Conservation (phyloP, 176 grass and related monocot genomes). For the Raddia guianensis region DNA sequence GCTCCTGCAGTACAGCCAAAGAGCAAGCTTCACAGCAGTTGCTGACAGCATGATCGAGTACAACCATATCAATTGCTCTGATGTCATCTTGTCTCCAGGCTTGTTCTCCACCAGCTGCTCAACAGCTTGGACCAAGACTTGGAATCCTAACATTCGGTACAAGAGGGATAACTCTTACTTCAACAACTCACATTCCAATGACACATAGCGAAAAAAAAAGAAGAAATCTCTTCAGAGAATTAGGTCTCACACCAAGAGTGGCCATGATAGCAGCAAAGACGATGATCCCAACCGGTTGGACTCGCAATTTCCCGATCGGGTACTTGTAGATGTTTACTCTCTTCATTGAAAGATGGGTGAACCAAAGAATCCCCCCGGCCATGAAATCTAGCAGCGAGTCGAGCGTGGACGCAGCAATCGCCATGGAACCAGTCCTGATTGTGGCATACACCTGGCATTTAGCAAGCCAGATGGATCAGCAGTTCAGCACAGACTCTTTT, state of each 20-base stretch:
- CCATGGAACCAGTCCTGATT: conserved; percentile 74
- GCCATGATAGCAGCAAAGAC: conserved; percentile 84
- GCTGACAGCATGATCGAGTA: conserved; percentile 88
- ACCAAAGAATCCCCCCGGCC: conserved; percentile 85
- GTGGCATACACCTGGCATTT: conserved; percentile 74
- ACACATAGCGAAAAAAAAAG: background rate
- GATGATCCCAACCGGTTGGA: conserved; percentile 86
- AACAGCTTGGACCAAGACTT: conserved; percentile 62
- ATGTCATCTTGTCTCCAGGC: conserved; percentile 58
- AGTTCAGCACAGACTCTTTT: background rate
- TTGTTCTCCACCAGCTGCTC: conserved; percentile 66
- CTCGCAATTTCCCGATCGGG: conserved; percentile 80
- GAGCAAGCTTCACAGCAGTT: conserved; percentile 74
- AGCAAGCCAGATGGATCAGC: background rate
- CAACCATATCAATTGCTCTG: conserved; percentile 71
- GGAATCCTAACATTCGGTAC: conserved; percentile 57
- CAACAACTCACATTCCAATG: background rate
- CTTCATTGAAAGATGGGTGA: conserved; percentile 81
- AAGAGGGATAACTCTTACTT: background rate
- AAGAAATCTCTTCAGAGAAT: background rate
- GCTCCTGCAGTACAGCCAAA: conserved; percentile 77
- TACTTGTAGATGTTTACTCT: conserved; percentile 78
- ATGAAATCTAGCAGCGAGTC: conserved; percentile 90
- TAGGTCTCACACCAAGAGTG: conserved; percentile 55
- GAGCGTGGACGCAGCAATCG: conserved; percentile 85